phyloP scores from a whole-genome alignment of 2,329 filamentous ascomycete genomes.

The Alternaria incomplexa region DNA sequence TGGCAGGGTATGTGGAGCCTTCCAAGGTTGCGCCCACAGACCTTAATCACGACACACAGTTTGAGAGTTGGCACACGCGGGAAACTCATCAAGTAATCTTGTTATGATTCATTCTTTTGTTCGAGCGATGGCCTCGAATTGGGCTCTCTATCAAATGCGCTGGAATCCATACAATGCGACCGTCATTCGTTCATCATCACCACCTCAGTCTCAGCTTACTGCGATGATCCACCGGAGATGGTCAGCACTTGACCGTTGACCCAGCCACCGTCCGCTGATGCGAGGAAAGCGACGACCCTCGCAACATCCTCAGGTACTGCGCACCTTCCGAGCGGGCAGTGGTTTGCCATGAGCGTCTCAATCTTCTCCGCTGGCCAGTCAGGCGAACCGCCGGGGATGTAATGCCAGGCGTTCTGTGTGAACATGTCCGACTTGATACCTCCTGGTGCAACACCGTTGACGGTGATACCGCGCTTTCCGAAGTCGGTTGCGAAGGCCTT shows the following conservation, averaged over 20 bases:
- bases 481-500: constrained; percentile 75
- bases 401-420: constrained; percentile 65
- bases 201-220: constrained; percentile 27
- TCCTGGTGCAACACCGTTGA: constrained; percentile 75
- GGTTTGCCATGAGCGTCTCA: constrained; percentile 57
- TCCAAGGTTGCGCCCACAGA: not conserved
- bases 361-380: constrained; percentile 59
- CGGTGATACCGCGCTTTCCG: constrained; percentile 70
- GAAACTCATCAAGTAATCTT: not conserved
- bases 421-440: constrained; percentile 82
- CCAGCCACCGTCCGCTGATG: constrained; percentile 50
- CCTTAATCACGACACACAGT: not conserved
- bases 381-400: constrained; percentile 57
- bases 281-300: constrained; percentile 50
- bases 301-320: constrained; percentile 56
- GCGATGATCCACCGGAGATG: constrained; percentile 50
- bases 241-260: constrained; percentile 50
- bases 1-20: not conserved
- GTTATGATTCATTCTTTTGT: not conserved
- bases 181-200: not conserved
- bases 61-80: not conserved
- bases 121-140: constrained; percentile 2
- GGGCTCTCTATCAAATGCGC: not conserved
- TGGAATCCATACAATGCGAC: not conserved
- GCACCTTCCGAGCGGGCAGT: constrained; percentile 58